Percentiles rank a stretch among this genome's conserved stretches.
Conservation (phyloP, 352 stramenopile species). For the Globisporangium ultimum region DNA sequence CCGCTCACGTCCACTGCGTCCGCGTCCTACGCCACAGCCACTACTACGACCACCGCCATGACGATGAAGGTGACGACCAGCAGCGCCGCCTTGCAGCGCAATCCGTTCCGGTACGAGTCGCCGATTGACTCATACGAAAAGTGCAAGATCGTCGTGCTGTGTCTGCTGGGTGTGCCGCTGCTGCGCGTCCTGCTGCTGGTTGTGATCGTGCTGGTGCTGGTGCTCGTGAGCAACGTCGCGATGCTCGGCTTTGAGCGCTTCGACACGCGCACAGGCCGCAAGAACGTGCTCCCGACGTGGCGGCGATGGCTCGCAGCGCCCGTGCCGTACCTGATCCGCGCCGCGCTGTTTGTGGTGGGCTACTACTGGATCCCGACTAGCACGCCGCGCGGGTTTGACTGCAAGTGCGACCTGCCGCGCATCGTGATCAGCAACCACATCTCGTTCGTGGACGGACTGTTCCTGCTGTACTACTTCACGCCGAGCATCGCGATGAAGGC, state of each 20-base stretch:
- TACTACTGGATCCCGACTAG: conserved; percentile 68
- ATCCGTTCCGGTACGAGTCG: conserved; percentile 62
- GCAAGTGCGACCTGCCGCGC: conserved; percentile 23
- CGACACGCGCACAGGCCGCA: conserved; percentile 24
- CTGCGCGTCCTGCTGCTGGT: conserved; percentile 46
- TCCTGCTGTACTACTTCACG: conserved; percentile 47
- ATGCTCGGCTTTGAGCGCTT: conserved; percentile 49
- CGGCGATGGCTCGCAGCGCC: conserved; percentile 31
- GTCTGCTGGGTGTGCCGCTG: conserved; percentile 52
- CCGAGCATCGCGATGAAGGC: conserved; percentile 75
- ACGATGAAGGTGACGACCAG: conserved; percentile 11
- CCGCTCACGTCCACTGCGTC: neutral
- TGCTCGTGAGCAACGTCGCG: conserved; percentile 39
- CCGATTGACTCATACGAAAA: conserved; percentile 54
- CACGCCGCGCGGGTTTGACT: conserved; percentile 17
- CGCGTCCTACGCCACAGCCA: neutral
- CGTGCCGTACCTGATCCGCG: conserved; percentile 40
- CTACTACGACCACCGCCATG: neutral
- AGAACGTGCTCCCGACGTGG: conserved; percentile 35
- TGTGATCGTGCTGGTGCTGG: conserved; percentile 27
- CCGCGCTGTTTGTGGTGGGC: conserved; percentile 52
- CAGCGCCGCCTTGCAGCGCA: conserved; percentile 14
- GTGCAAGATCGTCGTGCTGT: conserved; percentile 53
- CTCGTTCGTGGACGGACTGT: conserved; percentile 64
- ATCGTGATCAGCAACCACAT: conserved; percentile 74